Percentiles rank a stretch among this genome's conserved stretches.
Evolutionary conservation across 805 yeast genomes (phyloP).

Genomic region (Wickerhamiella shivajii): DNA sequence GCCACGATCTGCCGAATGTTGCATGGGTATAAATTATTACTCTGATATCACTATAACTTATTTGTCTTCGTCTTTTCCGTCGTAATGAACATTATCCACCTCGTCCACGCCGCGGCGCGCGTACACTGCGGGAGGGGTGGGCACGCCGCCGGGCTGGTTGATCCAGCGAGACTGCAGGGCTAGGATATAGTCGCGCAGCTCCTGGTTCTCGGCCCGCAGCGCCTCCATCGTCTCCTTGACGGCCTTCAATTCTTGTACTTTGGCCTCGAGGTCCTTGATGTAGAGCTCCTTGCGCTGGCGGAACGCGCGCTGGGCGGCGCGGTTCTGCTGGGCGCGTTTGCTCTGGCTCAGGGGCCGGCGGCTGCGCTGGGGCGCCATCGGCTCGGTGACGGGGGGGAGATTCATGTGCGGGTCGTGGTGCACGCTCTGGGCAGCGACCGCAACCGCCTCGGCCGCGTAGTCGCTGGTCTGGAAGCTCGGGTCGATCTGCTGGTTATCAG

Average conservation of each 20-base stretch:
- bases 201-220: slow-evolving; percentile 55
- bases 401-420: slow-evolving; percentile 19
- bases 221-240: slow-evolving; percentile 50
- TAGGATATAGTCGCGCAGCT: slow-evolving; percentile 56
- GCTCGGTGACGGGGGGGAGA: slow-evolving; percentile 21
- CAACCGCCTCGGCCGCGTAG: slow-evolving; percentile 21
- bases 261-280: slow-evolving; percentile 62
- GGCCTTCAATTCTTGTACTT: slow-evolving; percentile 48
- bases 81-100: slow-evolving; percentile 17
- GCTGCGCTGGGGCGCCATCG: slow-evolving; percentile 19
- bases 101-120: slow-evolving; percentile 19
- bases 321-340: slow-evolving; percentile 82
- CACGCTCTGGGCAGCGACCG: slow-evolving; percentile 20
- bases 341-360: slow-evolving; percentile 41
- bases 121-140: slow-evolving; percentile 30
- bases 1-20: too few species aligned
- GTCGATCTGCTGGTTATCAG: slow-evolving; percentile 20
- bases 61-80: slow-evolving; percentile 19
- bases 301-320: slow-evolving; percentile 86
- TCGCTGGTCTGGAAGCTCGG: slow-evolving; percentile 21
- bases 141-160: slow-evolving; percentile 33
- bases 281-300: slow-evolving; percentile 71
- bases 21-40: too few species aligned
- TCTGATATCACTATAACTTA: too few species aligned
- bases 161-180: slow-evolving; percentile 55